phyloP scores from a whole-genome alignment of 176 grass and related monocot species.

The Olyra latifolia region DNA sequence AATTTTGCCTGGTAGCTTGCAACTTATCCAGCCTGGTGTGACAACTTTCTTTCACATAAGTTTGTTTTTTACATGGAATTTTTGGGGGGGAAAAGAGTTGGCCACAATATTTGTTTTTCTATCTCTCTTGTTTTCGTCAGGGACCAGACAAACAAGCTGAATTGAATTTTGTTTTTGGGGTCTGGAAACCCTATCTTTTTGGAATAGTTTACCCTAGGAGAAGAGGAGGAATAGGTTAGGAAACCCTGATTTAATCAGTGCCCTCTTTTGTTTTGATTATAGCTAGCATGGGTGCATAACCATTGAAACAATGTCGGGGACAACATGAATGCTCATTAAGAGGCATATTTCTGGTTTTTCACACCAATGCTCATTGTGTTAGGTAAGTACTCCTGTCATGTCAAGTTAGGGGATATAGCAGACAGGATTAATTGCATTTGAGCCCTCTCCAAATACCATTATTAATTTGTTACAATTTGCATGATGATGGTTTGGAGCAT shows the following conservation, averaged over 20 bases:
- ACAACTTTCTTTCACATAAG: neutral
- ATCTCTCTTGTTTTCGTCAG: neutral
- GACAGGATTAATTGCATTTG: neutral
- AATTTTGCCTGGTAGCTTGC: neutral
- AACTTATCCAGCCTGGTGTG: neutral
- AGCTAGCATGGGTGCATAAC: neutral
- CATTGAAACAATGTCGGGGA: neutral
- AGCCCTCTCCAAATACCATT: neutral
- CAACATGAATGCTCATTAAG: neutral
- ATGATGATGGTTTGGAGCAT: neutral
- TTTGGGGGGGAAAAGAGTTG: neutral
- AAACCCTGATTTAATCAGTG: neutral
- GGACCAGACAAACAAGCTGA: neutral
- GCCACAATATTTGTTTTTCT: neutral
- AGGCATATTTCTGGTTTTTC: neutral
- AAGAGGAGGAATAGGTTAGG: neutral
- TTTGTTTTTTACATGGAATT: neutral
- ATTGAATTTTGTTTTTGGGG: slow-evolving; percentile 1
- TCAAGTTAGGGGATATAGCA: neutral
- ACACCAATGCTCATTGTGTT: neutral
- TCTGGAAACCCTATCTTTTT: neutral
- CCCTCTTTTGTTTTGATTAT: neutral
- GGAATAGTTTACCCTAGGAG: neutral
- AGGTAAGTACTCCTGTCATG: neutral
- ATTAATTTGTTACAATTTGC: neutral